phyloP scores from a whole-genome alignment of 2,329 filamentous ascomycete genomes.

The Calonectria montana region DNA sequence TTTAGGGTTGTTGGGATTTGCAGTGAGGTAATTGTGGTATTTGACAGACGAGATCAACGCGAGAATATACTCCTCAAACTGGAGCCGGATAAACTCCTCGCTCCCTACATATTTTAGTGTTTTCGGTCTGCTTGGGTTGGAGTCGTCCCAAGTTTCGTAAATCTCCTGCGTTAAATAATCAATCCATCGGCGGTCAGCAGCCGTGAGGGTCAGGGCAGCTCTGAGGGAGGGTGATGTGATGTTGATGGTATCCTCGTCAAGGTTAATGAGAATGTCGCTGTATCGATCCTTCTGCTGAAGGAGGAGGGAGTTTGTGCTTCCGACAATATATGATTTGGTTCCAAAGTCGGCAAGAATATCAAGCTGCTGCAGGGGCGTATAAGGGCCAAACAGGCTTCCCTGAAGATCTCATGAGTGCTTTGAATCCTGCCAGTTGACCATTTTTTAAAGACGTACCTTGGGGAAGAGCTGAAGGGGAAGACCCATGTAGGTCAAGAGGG shows the following conservation, averaged over 20 bases:
- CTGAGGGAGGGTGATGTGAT: conserved; percentile 85
- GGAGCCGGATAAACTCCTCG: conserved; percentile 95
- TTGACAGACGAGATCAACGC: conserved; percentile 90
- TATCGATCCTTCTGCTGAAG: conserved; percentile 96
- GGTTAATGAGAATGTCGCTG: conserved; percentile 94
- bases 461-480: conserved; percentile 95
- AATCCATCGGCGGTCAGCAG: conserved; percentile 94
- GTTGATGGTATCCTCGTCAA: conserved; percentile 88
- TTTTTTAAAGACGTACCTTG: conserved; percentile 66
- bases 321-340: conserved; percentile 97
- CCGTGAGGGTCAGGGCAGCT: conserved; percentile 80
- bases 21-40: conserved; percentile 80
- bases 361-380: conserved; percentile 95
- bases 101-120: conserved; percentile 95
- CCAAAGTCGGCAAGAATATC: conserved; percentile 93
- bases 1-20: conserved; percentile 75
- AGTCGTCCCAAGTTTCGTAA: conserved; percentile 95
- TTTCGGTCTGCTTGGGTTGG: conserved; percentile 89
- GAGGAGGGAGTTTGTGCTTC: conserved; percentile 94
- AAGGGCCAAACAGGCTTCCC: conserved; percentile 95
- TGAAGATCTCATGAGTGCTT: conserved; percentile 48
- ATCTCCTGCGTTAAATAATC: conserved; percentile 94
- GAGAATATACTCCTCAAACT: conserved; percentile 96
- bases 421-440: neutral
- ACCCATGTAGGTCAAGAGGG: conserved; percentile 93